Percentiles rank a stretch among this genome's conserved stretches.
Evolutionary conservation across 257 asterid genomes (phyloP).

Genomic region (Solanum neorickii): DNA sequence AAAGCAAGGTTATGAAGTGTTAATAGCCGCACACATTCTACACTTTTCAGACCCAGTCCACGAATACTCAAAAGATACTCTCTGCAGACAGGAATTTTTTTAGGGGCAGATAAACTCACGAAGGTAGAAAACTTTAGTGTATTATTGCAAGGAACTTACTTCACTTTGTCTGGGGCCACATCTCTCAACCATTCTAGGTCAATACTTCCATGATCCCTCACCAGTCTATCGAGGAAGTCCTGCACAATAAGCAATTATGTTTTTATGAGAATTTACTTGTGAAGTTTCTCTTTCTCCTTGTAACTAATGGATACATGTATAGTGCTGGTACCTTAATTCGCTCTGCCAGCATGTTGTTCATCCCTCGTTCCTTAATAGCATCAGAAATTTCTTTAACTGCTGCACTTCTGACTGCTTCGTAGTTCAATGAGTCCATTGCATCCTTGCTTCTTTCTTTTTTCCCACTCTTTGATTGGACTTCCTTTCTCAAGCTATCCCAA

Average conservation of each 20-base stretch:
- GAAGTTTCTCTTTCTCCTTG: neutral
- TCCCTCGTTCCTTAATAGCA: constrained; percentile 37
- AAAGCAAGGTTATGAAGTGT: constrained; percentile 92
- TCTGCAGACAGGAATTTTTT: constrained; percentile 35
- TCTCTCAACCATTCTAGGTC: constrained; percentile 97
- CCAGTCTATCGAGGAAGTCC: constrained; percentile 78
- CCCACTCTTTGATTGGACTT: constrained; percentile 32
- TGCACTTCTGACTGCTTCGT: constrained; percentile 36
- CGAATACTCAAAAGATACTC: constrained; percentile 79
- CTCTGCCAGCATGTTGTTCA: constrained; percentile 44
- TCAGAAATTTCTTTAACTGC: constrained; percentile 21
- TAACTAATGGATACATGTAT: neutral
- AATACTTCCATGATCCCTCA: constrained; percentile 60
- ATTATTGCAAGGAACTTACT: constrained; percentile 34
- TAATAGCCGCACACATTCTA: constrained; percentile 87
- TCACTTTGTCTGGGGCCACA: constrained; percentile 64
- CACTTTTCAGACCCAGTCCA: constrained; percentile 92
- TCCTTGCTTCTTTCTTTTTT: constrained; percentile 39
- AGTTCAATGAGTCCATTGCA: constrained; percentile 72
- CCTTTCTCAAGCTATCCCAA: constrained; percentile 82
- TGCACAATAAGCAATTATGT: constrained; percentile 28
- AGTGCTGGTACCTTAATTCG: constrained; percentile 56
- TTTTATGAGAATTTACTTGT: neutral
- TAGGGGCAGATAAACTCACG: neutral
- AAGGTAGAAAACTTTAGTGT: neutral